Evolutionary conservation across 441 rosid species (phyloP).

Genomic region (Gossypium gossypioides): DNA sequence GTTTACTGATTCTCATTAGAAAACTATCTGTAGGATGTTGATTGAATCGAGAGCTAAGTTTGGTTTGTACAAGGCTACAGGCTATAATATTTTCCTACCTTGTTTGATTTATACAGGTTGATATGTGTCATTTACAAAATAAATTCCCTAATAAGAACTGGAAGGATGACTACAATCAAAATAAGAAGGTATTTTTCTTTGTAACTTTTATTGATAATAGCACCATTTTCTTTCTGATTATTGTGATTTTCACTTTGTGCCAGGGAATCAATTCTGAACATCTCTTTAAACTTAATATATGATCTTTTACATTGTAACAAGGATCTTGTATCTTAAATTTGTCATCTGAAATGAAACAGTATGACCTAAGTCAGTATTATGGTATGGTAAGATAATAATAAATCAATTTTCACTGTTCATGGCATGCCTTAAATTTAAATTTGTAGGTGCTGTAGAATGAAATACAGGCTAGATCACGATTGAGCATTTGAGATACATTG

Average conservation of each 20-base stretch:
- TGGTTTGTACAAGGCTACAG: background rate
- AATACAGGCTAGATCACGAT: background rate
- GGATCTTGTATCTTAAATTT: background rate
- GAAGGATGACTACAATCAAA: conserved; percentile 65
- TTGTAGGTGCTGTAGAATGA: background rate
- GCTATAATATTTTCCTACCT: conserved; percentile 9
- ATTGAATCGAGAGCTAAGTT: background rate
- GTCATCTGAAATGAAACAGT: background rate
- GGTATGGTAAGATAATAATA: background rate
- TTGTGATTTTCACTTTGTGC: background rate
- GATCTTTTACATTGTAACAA: background rate
- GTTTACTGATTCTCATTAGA: conserved; percentile 23
- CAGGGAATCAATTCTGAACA: background rate
- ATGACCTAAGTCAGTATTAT: background rate
- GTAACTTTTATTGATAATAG: background rate
- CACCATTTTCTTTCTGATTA: background rate
- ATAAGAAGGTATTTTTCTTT: conserved; percentile 48
- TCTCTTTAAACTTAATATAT: background rate
- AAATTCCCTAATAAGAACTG: conserved; percentile 52
- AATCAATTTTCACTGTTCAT: background rate
- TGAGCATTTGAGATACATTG: background rate
- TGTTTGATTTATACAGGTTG: conserved; percentile 54
- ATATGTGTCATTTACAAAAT: conserved; percentile 68
- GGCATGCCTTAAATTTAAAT: background rate
- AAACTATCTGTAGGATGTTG: background rate